Evolutionary conservation across 2,329 filamentous ascomycete species (phyloP), one percentile per base, ranked within the genome.

Genomic region (Calonectria ilicicola): DNA sequence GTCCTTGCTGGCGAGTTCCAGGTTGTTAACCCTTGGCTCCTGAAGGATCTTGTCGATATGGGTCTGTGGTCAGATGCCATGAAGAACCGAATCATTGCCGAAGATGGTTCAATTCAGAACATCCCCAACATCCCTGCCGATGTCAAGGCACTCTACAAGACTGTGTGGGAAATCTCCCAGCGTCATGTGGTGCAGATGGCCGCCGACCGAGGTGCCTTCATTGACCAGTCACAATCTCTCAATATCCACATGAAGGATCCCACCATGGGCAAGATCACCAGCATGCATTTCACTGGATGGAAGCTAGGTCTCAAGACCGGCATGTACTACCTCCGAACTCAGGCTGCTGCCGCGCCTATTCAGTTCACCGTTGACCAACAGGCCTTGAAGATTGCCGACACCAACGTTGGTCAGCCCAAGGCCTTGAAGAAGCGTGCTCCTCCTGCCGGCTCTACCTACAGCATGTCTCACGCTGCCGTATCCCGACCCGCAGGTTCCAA

Each of bases 231-330:
- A 64, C 97, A 99, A 86, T 98, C 96, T 15, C 92, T 99, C 80
- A 99, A 99, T 90, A 98, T 99, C 79, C 97, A 99, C 89, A 95
- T 99, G 93, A 98, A 97, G 86, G 96, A 98, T 82, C 97, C 97
- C 49, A 98, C 96, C 65, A 98, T 99, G 96, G 97, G 97, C 87
- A 99, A 99, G 91, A 98, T 99, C 85, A 99, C 97, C 72, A 97
- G 94, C 85, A 99, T 99, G 97, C 97, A 99, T 89, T 99, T 99
- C 83, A 91, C 97, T 62, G 97, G 97, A 80, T 99, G 97, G 97
- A 99, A 98, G 90, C 93, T 98, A 77, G 97, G 97, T 82, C 91
- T 99, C 79, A 99, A 99, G 93, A 99, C 97, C 42, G 97, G 97
- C 88, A 98, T 99, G 97, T 99, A 99, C 92, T 99, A 99, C 87